Percentiles rank a stretch among this genome's conserved stretches.
Conservation (phyloP, 805 yeast species). For the Wickerhamiella alocasiicola region DNA sequence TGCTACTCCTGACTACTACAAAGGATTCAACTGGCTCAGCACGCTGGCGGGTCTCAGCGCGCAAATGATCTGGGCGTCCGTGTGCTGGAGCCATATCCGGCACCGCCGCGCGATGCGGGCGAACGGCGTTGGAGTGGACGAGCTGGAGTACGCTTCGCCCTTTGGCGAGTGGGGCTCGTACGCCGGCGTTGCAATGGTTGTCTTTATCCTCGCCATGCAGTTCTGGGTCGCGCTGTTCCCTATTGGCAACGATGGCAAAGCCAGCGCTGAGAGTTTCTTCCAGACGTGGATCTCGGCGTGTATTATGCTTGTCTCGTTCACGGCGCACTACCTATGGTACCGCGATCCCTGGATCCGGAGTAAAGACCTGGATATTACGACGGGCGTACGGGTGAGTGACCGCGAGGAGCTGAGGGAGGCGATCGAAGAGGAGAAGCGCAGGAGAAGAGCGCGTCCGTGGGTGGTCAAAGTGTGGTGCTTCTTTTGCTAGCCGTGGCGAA, state of each 20-base stretch:
- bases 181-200: conserved; percentile 46
- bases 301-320: conserved; percentile 12
- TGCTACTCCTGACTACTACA: conserved; percentile 39
- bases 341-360: conserved; percentile 15
- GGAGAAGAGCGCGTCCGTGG: conserved; percentile 2
- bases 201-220: conserved; percentile 56
- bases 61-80: conserved; percentile 69
- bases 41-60: conserved; percentile 69
- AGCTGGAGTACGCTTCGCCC: conserved; percentile 53
- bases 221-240: conserved; percentile 79
- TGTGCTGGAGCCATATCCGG: conserved; percentile 54
- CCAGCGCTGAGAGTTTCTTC: conserved; percentile 35
- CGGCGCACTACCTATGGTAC: conserved; percentile 12
- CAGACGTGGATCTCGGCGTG: conserved; percentile 40
- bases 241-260: conserved; percentile 31
- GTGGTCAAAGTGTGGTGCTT: background rate
- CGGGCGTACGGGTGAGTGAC: conserved; percentile 17
- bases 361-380: conserved; percentile 17
- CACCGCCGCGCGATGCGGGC: conserved; percentile 48
- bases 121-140: conserved; percentile 60
- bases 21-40: conserved; percentile 59
- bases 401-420: conserved; percentile 13
- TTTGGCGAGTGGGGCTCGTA: conserved; percentile 57
- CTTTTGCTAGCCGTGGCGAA: background rate
- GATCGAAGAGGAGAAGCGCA: conserved; percentile 13